phyloP scores from a whole-genome alignment of 1,284 basidiomycete species.

The Malassezia pachydermatis region DNA sequence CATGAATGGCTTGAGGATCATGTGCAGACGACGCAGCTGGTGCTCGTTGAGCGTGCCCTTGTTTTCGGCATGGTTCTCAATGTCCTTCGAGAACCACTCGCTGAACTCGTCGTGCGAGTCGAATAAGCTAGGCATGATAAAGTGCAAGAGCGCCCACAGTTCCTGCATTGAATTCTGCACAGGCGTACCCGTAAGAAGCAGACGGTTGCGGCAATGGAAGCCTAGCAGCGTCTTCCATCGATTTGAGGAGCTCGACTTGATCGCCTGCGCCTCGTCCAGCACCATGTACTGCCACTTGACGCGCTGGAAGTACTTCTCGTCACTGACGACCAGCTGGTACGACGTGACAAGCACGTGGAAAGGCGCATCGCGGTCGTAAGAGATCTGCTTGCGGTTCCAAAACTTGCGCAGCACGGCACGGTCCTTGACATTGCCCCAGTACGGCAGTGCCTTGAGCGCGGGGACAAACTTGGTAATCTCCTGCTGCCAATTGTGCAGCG shows the following conservation, averaged over 20 bases:
- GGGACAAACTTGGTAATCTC: constrained; percentile 94
- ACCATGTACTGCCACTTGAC: constrained; percentile 99
- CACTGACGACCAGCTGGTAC: constrained; percentile 92
- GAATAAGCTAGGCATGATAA: constrained; percentile 99
- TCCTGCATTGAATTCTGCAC: constrained; percentile 99
- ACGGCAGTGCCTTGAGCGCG: constrained; percentile 81
- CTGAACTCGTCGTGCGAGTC: constrained; percentile 99
- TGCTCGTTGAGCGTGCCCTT: constrained; percentile 83
- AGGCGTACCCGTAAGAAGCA: constrained; percentile 91
- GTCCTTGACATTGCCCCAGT: constrained; percentile 98
- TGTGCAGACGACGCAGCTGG: constrained; percentile 86
- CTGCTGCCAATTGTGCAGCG: constrained; percentile 98
- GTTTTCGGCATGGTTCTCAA: constrained; percentile 74
- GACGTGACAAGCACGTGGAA: constrained; percentile 96
- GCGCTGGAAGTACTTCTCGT: constrained; percentile 94
- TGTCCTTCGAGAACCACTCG: constrained; percentile 99
- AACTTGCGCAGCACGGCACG: constrained; percentile 87
- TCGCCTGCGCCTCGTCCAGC: constrained; percentile 96
- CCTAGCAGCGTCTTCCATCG: constrained; percentile 95
- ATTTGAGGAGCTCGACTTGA: constrained; percentile 94
- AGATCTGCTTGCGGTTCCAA: constrained; percentile 96
- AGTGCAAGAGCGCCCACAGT: constrained; percentile 97
- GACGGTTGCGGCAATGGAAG: constrained; percentile 89
- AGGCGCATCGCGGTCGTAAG: constrained; percentile 85
- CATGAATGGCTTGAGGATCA: constrained; percentile 99